Evolutionary conservation across 495 filamentous ascomycete genomes (phyloP).

Genomic region (Penicillium pulvis): DNA sequence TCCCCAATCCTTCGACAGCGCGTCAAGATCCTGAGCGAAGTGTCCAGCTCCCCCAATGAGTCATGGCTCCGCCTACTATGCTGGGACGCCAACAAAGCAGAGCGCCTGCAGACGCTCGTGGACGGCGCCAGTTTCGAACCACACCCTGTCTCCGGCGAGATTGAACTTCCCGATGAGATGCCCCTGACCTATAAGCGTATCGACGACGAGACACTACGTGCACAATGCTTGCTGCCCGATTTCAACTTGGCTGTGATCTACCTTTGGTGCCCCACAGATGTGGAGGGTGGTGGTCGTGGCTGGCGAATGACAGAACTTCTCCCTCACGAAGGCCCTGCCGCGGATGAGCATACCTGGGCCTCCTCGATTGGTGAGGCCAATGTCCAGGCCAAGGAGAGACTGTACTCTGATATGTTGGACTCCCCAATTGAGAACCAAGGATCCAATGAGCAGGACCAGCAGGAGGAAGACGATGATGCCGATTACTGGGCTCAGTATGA

Average conservation of each 20-base stretch:
- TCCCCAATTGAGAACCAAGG: constrained; percentile 33
- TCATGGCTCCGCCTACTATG: constrained; percentile 91
- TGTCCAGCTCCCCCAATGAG: constrained; percentile 58
- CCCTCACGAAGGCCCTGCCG: constrained; percentile 50
- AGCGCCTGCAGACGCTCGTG: constrained; percentile 65
- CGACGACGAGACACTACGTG: constrained; percentile 85
- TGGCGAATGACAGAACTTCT: constrained; percentile 86
- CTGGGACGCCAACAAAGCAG: constrained; percentile 71
- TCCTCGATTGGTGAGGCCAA: constrained; percentile 56
- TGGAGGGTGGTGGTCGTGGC: constrained; percentile 64
- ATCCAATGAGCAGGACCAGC: constrained; percentile 32
- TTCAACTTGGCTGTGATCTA: constrained; percentile 59
- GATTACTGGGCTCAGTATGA: constrained; percentile 97
- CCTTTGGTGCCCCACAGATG: constrained; percentile 70
- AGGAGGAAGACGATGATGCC: constrained; percentile 86
- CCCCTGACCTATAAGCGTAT: constrained; percentile 67
- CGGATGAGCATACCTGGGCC: constrained; percentile 50
- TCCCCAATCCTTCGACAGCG: constrained; percentile 91
- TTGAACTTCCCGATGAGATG: constrained; percentile 72
- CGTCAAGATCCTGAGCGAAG: constrained; percentile 69
- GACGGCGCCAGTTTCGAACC: constrained; percentile 73
- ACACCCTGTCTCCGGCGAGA: constrained; percentile 89
- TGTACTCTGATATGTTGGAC: constrained; percentile 43
- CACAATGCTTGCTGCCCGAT: constrained; percentile 58
- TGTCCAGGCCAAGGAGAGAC: constrained; percentile 34